Base-by-base conservation (phyloP, 148 eudicot genomes). In the Fallopia convolvulus region DNA sequence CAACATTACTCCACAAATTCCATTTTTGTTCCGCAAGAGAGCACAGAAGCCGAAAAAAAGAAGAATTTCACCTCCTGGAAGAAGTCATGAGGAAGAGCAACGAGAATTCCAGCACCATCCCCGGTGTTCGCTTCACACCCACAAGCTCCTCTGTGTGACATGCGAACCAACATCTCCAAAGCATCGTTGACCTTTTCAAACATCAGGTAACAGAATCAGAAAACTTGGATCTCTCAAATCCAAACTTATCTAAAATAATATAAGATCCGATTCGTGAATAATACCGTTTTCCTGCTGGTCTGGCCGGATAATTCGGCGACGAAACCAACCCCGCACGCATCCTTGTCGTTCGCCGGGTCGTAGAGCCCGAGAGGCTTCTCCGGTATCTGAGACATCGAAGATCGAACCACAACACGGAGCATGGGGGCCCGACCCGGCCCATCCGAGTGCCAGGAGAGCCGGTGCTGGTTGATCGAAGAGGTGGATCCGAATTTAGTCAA, bases 61-160 rank as follows among this genome's bases (percentile, higher is more conserved):
- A 68, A 5, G 21, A 68, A 36, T 33, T 32, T 68, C 20, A 96
- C 99, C 98, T 96, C 97, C 74, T 49, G 74, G 81, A 82, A 93
- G 83, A 96, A 96, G 58, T 91, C 85, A 79, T 93, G 99, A 74
- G 99, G 99, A 81, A 91, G 89, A 79, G 84, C 98, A 20, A 96
- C 98, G 60, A 96, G 94, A 81, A 96, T 93, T 6, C 99, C 99
- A 30, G 99, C 99, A 36, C 99, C 99, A 82, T 96, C 99, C 41
- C 99, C 99, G 8, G 99, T 96, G 68, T 96, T 96, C 0, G 95
- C 79, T 85, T 96, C 99, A 75, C 99, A 94, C 7, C 99, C 99
- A 89, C 99, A 96, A 13, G 99, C 99, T 6, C 99, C 99, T 85
- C 99, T 91, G 56, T 96, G 99, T 7, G 99, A 11, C 99, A 96